Base-by-base conservation (phyloP, 2,329 filamentous ascomycete species). In the Phoma herbarum region DNA sequence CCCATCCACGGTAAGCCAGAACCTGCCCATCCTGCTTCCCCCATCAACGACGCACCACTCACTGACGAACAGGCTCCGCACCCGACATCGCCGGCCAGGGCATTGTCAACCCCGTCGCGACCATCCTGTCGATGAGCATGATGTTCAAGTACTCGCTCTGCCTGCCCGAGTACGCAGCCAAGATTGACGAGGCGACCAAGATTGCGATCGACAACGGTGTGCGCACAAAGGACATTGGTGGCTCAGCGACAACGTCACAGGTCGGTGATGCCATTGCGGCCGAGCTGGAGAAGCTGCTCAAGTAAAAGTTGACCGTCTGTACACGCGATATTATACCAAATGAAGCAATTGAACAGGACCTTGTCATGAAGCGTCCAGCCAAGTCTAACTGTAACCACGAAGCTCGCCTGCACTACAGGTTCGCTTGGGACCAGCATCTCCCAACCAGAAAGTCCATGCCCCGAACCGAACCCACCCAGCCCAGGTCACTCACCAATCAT, bases 61-160 rank as follows among this genome's bases (percentile, higher is more conserved):
- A 45, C 44, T 22, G 20, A 14, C 33, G 11, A 16, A 23, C 50
- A 91, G 90, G 92, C 35, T 95, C 91, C 44, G 94, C 94, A 20
- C 94, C 93, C 26, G 93, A 98, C 74, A 98, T 98, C 71, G 92
- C 91, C 2, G 93, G 94, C 66, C 86, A 96, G 81, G 91, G 91
- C 60, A 89, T 97, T 67, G 93, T 97, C 72, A 96, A 96, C 83
- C 94, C 94, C 31, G 84, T 98, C 60, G 94, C 93, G 49, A 93
- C 92, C 53, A 92, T 98, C 64, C 86, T 98, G 42, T 97, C 93
- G 12, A 85, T 96, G 14, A 92, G 92, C 71, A 97, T 98, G 93
- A 91, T 99, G 89, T 85, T 97, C 72, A 90, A 92, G 74, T 98
- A 97, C 84, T 97, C 93, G 14, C 86, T 98, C 59, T 87, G 88